These are phyloP conservation scores for Colletotrichum acutatum DNA, from an alignment of 2,329 filamentous ascomycete genomes.

Conservation along the genomic window DNA sequence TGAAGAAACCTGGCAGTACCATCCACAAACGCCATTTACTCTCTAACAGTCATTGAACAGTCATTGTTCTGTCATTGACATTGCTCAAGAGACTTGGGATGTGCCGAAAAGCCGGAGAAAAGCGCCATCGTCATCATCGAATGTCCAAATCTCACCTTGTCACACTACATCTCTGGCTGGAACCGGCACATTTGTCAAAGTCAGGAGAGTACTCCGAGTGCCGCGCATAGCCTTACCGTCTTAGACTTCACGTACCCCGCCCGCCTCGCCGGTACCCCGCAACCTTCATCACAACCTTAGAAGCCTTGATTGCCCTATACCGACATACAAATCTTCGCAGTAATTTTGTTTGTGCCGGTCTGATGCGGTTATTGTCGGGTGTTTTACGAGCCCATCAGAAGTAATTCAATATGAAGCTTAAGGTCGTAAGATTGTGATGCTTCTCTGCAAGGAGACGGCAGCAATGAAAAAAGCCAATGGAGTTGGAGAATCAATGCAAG, in stretches of 20 bases:
- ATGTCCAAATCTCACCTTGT: not conserved
- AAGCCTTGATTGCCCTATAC: not conserved
- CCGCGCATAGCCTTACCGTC: slow-evolving; percentile 2
- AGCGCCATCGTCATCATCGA: slow-evolving; percentile 16
- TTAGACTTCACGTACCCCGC: slow-evolving; percentile 32
- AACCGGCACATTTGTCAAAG: not conserved
- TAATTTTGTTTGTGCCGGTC: not conserved
- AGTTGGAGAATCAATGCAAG: slow-evolving; percentile 24
- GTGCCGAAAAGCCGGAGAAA: not conserved
- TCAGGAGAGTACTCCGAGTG: not conserved
- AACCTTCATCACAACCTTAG: slow-evolving; percentile 27
- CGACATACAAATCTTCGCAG: not conserved
- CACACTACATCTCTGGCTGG: not conserved
- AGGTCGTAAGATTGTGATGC: not conserved
- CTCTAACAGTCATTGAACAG: not conserved
- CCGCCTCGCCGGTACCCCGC: slow-evolving; percentile 26
- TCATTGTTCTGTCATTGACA: not conserved
- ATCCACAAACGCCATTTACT: not conserved
- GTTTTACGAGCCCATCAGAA: slow-evolving; percentile 2
- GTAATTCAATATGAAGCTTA: slow-evolving; percentile 1
- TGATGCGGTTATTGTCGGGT: slow-evolving; percentile 15
- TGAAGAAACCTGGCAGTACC: not conserved
- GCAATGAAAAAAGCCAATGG: slow-evolving; percentile 10
- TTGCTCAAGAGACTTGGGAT: not conserved
- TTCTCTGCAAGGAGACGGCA: not conserved